A percentile compares a stretch with the other conserved stretches of the same genome.
Evolutionary conservation across 352 stramenopile species (phyloP).

Genomic region (Phytophthora agathidicida): DNA sequence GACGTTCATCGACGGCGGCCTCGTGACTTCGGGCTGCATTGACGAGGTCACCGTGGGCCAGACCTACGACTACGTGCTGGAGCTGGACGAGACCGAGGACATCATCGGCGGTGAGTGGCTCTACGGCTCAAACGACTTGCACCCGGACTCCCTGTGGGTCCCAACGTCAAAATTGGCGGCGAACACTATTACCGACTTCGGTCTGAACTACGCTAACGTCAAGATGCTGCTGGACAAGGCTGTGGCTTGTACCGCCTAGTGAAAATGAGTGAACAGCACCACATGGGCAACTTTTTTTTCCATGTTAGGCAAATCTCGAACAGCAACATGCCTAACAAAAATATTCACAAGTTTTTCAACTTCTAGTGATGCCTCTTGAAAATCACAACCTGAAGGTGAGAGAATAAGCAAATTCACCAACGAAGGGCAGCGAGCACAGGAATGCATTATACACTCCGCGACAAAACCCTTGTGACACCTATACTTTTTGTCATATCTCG

Average conservation of each 20-base stretch:
- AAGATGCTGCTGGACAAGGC: constrained; percentile 17
- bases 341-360: no score
- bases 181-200: constrained; percentile 20
- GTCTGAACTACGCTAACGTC: constrained; percentile 28
- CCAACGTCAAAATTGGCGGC: constrained; percentile 3
- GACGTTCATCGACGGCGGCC: constrained; percentile 21
- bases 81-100: constrained; percentile 20
- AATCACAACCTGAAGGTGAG: no score
- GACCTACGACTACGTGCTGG: constrained; percentile 33
- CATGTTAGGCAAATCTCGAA: constrained; percentile 1
- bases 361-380: no score
- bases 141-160: constrained; percentile 37
- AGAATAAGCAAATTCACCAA: no score
- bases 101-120: no score
- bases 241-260: background rate
- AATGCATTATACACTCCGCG: no score
- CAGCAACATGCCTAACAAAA: no score
- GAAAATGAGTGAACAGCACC: no score
- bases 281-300: background rate
- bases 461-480: no score
- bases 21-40: constrained; percentile 20
- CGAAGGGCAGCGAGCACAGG: no score
- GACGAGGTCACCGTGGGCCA: constrained; percentile 19
- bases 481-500: no score
- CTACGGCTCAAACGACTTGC: constrained; percentile 20